Evolutionary conservation across 2,329 filamentous ascomycete genomes (phyloP), one percentile per base, ranked within the genome.

Genomic region (Helicocarpus griseus): DNA sequence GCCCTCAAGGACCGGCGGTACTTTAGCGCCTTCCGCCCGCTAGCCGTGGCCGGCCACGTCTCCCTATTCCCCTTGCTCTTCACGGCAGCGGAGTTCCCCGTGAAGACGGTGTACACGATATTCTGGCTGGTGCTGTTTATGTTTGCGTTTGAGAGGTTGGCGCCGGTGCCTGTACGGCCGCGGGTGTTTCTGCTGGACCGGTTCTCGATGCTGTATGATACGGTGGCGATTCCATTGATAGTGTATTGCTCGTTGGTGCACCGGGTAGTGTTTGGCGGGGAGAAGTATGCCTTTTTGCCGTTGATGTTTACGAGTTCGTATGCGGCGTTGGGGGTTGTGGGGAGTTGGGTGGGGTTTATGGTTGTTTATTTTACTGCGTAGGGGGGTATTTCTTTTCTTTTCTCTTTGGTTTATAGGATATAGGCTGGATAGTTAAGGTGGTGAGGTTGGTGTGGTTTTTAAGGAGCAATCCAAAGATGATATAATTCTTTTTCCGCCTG

Each of bases 241-340:
- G 70, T 85, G 2, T 98, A 98, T 69, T 90, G 87, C 67, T 95
- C 89, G 9, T 68, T 96, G 48, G 57, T 93, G 6, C 93, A 98
- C 67, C 79, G 81, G 45, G 67, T 91, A n/a, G 72, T 94, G 4
- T 96, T 95, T 71, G 89, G 89, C 0, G 79, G 82, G 49, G 61
- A 64, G 19, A 80, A 75, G 56, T 88, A 87, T 61, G 89, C 96
- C 69, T 98, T 97, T 68, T 70, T 98, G 50, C 93, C 93, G 24
- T 73, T 97, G 60, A 97, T 98, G 91, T 93, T 97, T 65, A 96
- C 85, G 59, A 97, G 91, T 73, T 86, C 87, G 11, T 98, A 97
- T 69, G 88, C 86, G 31, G 93, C 93, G 4, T 75, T 97, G 53
- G 93, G 93, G n/a, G 90, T 97, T 0, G 82, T 96, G 17, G 89